Evolutionary conservation across 1,139 yeast genomes (phyloP), one percentile per base, ranked within the genome.

Genomic region (Saccharomyces hybrid): DNA sequence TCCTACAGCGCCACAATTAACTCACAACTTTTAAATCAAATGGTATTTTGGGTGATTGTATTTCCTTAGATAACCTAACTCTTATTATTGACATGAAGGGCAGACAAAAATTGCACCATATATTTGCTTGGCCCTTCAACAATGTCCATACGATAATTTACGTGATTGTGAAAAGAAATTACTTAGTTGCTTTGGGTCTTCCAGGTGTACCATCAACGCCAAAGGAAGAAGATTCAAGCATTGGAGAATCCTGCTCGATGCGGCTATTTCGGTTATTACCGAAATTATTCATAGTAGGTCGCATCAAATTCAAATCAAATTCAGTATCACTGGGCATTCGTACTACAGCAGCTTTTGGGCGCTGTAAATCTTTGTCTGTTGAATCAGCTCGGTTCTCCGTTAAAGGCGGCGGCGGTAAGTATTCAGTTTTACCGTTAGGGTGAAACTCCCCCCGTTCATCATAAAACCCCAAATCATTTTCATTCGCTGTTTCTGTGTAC

Each of bases 381-480:
- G 60, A 55, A 12, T 49, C 52, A 7, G 54, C 52, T 14, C 50
- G 54, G 4, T 53, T 19, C 29, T 49, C 55, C 21, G 42, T 57
- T 32, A 61, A 51, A 6, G 58, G 32, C 24, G 66, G 66, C n/a
- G 66, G 65, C 27, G 66, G 63, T n/a, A 61, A 51, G 52, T 58
- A 58, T 48, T 63, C 64, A 11, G 61, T 50, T 52, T 64, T 64
- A 19, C 55, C 53, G 44, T 64, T 64, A 28, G 61, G 54, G 54
- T 78, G 78, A 65, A 79, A 79, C 56, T 71, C 78, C 1, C 97
- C 97, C 49, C 77, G 72, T 41, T 73, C 73, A 70, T 88, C 96
- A 65, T 88, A 90, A 68, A 80, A 86, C 0, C 97, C 97, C 68
- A 86, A 81, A 66, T 89, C 96, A 52, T 79, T 77, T 34, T 83